Evolutionary conservation across 805 yeast species (phyloP), one percentile per base, ranked within the genome.

Genomic region (Schwanniomyces sp.): DNA sequence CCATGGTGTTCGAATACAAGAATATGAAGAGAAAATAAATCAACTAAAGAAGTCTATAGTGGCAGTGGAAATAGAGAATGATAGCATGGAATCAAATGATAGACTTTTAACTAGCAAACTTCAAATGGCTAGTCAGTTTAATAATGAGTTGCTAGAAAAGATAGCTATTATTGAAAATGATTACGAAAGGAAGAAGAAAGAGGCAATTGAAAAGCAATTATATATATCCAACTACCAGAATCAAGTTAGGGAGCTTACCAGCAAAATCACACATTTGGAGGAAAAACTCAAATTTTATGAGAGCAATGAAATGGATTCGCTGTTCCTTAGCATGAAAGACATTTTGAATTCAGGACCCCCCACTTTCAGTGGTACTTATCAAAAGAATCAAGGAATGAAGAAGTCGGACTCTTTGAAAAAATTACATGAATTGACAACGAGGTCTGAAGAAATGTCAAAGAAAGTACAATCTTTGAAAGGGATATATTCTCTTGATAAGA

Each of bases 121-220:
- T 16, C 66, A 59, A 40, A 50, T 63, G 7, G 56, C 72, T 9
- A 67, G 61, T 34, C 75, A 70, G 41, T 63, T 70, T 52, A 73
- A 70, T 53, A 72, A 71, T 49, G 77, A 70, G 50, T 55, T 73
- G 14, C 54, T 74, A 12, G 80, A 75, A 51, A 68, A 65, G 46
- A 50, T 72, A 27, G 78, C 78, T 16, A 41, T 75, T 12, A 45
- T 70, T n/a, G 78, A 75, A 46, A 69, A 67, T 48, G 80, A 75
- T 41, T 54, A 66, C 16, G 66, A 67, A 18, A 39, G 67, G 7
- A 70, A 66, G 41, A 55, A 57, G 25, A 55, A 54, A 30, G 40
- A 42, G 5, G 57, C 55, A 36, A 49, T 58, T 10, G 69, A 66
- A 50, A 57, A 58, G 25, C 61, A 57, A 24, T 50, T 69, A 28